Evolutionary conservation across 805 yeast species (phyloP), one percentile per base, ranked within the genome.

Genomic region (Hanseniaspora vineae): DNA sequence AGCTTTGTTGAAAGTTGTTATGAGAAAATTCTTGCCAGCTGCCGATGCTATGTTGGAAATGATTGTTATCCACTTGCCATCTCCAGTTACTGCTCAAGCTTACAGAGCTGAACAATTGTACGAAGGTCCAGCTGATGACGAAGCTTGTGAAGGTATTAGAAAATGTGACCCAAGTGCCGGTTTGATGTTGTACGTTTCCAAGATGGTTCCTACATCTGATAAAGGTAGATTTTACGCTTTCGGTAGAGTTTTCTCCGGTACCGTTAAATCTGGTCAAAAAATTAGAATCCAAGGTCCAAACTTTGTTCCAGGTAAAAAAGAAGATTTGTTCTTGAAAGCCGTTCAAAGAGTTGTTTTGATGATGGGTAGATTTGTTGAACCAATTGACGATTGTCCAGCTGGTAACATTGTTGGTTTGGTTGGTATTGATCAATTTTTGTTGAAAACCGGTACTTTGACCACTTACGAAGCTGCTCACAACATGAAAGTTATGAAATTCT

Each of bases 141-240:
- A 81, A 65, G 76, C 81, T 66, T 86, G 89, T 76, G 71, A 76
- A 56, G 95, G 95, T 66, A 90, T 90, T 77, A 88, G 83, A 80
- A 82, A 84, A 81, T 90, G 98, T 84, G 97, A 90, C 77, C 96
- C 97, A 68, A 82, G 73, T 67, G 96, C 95, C 65, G 97, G 90
- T 70, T 84, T 90, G 69, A 90, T 90, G 98, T 81, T 90, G 69
- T 90, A 90, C 88, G 92, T 90, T 68, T 92, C 97, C 76, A 90
- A 90, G 96, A 90, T 90, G 98, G 97, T 90, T 62, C 98, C 98
- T 75, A 90, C 98, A 71, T 90, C 97, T 64, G 98, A 90, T 76
- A 92, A 90, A 81, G 98, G 98, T 82, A 88, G 98, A 79, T 90
- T 90, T 95, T 90, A 88, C 84, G 98, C 98, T 69, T 92, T 90